phyloP scores from a whole-genome alignment of 2,329 filamentous ascomycete species.

The Fusarium nodosum region DNA sequence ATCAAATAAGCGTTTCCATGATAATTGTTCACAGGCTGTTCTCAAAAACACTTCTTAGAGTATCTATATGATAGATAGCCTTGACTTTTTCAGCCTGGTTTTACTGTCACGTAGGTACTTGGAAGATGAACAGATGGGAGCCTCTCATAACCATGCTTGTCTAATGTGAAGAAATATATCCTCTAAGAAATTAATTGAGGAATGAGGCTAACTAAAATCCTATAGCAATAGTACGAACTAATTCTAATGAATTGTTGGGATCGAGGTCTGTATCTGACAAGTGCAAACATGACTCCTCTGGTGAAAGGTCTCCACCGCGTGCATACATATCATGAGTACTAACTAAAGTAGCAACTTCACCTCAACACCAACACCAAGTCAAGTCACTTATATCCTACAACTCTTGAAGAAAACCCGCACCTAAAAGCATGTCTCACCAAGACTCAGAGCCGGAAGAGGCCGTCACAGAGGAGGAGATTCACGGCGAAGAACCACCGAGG shows the following conservation, averaged over 20 bases:
- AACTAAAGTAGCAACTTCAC: constrained; percentile 9
- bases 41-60: not conserved
- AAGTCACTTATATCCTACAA: not conserved
- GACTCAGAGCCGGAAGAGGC: constrained; percentile 57
- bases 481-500: constrained; percentile 50
- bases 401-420: not conserved
- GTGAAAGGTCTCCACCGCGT: constrained; percentile 31
- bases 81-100: not conserved
- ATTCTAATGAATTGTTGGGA: not conserved
- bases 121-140: not conserved
- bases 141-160: not conserved
- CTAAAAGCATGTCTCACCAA: constrained; percentile 44
- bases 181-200: not conserved
- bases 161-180: not conserved
- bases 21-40: too few species aligned
- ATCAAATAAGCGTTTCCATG: too few species aligned
- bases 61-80: not conserved
- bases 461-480: constrained; percentile 59
- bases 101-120: too few species aligned
- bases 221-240: not conserved
- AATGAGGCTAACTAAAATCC: not conserved
- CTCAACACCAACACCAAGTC: constrained; percentile 4
- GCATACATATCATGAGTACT: constrained; percentile 30
- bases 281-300: not conserved
- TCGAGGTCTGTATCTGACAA: not conserved